Evolutionary conservation across 257 asterid species (phyloP), one percentile per base, ranked within the genome.

Genomic region (Ehretia macrophylla): DNA sequence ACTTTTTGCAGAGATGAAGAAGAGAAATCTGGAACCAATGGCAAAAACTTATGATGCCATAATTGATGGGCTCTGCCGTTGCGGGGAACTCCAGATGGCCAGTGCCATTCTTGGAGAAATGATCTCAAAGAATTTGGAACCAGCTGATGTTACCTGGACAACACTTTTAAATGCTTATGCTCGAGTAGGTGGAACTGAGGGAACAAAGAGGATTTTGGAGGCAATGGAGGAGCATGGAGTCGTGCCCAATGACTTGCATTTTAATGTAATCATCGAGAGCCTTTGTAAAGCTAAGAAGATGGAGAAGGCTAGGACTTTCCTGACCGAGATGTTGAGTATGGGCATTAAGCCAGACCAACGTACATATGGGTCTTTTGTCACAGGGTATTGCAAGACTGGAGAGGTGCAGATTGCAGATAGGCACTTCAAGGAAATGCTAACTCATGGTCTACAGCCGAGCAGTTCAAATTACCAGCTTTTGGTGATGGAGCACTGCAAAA

Each of bases 1-100:
- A 48, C 49, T 55, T 62, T 35, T 69, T 62, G 50, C 55, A 10
- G 60, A 69, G 51, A 69, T 69, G 74, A 49, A 48, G 59, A 56
- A 56, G 59, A 69, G 56, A 11, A 32, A 56, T 62, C 38, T 69
- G 55, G 32, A 37, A 40, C 63, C 74, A 21, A 59, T 23, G 20
- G 39, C 8, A 27, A 45, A 32, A 23, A 62, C 51, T 8, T 69
- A 23, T 23, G 5, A 18, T 56, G 0, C 56, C 44, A 49, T 69
- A 49, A 56, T 59, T 11, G 52, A 62, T 49, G 66, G 60, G 48
- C 51, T 69, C 32, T 56, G 64, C 51, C 4, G 11, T 37, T 46
- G 44, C 47, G 62, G 56, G 14, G 39, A 62, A 56, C 54, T 58
- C 0, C 22, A 48, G 11, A 38, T 17, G 3, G 65, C 56, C 42